Conservation (phyloP, 2,329 filamentous ascomycete genomes). For the Albophoma yamanashiensis region DNA sequence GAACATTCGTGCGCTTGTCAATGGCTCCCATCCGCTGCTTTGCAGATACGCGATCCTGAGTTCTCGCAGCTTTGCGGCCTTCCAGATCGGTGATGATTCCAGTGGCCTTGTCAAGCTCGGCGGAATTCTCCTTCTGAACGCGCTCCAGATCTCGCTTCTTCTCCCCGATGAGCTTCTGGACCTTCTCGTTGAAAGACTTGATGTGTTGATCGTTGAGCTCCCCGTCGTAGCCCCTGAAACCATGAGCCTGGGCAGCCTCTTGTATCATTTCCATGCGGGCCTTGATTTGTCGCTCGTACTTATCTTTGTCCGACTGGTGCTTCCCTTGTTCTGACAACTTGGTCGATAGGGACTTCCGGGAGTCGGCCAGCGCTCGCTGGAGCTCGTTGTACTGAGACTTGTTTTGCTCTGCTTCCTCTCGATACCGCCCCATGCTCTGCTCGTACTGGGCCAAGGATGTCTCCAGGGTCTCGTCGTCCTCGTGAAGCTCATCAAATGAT, state of each 20-base stretch:
- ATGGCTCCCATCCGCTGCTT: constrained; percentile 63
- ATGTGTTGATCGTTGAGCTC: constrained; percentile 66
- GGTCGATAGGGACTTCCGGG: constrained; percentile 34
- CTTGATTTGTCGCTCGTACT: constrained; percentile 70
- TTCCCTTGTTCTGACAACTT: constrained; percentile 61
- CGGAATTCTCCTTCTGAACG: constrained; percentile 59
- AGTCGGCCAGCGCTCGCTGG: constrained; percentile 33
- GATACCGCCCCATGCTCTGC: constrained; percentile 56
- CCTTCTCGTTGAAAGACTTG: constrained; percentile 63
- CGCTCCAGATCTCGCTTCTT: constrained; percentile 71
- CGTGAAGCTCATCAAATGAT: constrained; percentile 65
- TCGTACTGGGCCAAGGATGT: constrained; percentile 68
- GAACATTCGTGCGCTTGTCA: constrained; percentile 54
- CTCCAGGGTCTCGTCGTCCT: constrained; percentile 68
- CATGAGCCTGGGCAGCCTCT: constrained; percentile 64
- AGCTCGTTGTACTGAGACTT: constrained; percentile 56
- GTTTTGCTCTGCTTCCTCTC: constrained; percentile 51
- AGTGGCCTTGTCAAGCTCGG: constrained; percentile 67
- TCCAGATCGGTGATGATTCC: constrained; percentile 61
- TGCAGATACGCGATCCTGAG: constrained; percentile 63
- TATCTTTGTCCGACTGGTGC: constrained; percentile 75
- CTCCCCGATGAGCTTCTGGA: constrained; percentile 65
- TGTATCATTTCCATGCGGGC: constrained; percentile 64
- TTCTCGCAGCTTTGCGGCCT: constrained; percentile 59
- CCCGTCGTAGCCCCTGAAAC: constrained; percentile 75